Conservation (phyloP, 768 basidiomycete species). For the Guyanaporus albipodus region DNA sequence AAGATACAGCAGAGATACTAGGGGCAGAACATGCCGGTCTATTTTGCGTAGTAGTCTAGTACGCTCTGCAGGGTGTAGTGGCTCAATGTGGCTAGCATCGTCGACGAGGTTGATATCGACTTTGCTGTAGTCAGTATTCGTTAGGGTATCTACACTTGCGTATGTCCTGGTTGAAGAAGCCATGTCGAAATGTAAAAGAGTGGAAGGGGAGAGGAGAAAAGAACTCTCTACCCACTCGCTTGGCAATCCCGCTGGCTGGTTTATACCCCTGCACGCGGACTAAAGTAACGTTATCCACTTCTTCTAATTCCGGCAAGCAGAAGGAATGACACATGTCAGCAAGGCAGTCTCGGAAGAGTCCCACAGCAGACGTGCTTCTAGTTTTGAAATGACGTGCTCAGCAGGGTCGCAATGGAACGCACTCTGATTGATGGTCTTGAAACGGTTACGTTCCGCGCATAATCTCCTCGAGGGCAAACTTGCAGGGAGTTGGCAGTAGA, state of each 20-base stretch:
- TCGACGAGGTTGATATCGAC: neutral
- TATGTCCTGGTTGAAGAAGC: conserved; percentile 9
- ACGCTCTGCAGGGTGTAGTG: conserved; percentile 18
- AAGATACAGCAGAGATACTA: conserved; percentile 42
- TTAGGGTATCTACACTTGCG: conserved; percentile 3
- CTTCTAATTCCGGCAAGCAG: neutral
- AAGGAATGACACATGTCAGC: neutral
- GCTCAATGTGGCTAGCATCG: neutral
- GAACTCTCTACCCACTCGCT: neutral
- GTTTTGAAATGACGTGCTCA: no score
- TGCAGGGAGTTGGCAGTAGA: no score
- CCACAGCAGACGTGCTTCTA: neutral
- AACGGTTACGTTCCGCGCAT: no score
- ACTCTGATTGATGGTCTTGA: no score
- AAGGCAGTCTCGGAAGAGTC: no score
- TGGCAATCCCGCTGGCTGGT: neutral
- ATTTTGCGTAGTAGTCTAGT: conserved; percentile 37
- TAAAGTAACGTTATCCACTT: neutral
- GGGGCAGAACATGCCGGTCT: conserved; percentile 42
- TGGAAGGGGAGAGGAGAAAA: neutral
- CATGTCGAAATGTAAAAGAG: conserved; percentile 1
- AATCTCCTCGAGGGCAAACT: no score
- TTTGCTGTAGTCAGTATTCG: neutral
- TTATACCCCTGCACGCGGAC: neutral
- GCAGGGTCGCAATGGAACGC: no score